A percentile compares a stretch with the other conserved stretches of the same genome.
These are phyloP conservation scores for Diplodia scrobiculata DNA, from an alignment of 2,329 filamentous ascomycete species.

Conservation along the genomic window DNA sequence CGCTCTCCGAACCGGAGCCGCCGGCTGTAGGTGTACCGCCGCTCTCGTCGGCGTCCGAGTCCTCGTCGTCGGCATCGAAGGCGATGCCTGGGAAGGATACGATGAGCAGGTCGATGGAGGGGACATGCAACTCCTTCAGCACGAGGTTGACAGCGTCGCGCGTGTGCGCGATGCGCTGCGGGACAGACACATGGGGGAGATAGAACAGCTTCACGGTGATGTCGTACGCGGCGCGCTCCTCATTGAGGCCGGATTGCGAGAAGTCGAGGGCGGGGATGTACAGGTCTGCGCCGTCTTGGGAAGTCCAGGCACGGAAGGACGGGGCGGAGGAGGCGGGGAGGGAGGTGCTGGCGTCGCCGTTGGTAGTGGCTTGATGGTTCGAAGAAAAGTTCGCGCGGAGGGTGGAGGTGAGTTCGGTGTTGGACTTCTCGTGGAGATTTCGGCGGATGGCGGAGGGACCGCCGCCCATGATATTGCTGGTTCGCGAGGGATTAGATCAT, in stretches of 20 bases:
- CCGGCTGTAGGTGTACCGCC: constrained; percentile 31
- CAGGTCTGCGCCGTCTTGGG: constrained; percentile 53
- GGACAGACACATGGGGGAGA: constrained; percentile 68
- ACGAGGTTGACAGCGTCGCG: constrained; percentile 79
- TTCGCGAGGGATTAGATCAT: constrained; percentile 55
- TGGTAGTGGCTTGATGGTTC: constrained; percentile 54
- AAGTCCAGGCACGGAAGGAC: constrained; percentile 66
- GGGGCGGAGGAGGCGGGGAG: constrained; percentile 40
- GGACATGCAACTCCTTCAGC: constrained; percentile 73
- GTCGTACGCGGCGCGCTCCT: constrained; percentile 84
- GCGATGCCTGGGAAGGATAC: constrained; percentile 90
- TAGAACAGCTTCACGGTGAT: constrained; percentile 97
- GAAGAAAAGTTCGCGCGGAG: constrained; percentile 80
- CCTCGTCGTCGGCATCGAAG: constrained; percentile 91
- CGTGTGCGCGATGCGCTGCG: constrained; percentile 69
- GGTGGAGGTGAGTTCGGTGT: constrained; percentile 87
- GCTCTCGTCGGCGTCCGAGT: constrained; percentile 58
- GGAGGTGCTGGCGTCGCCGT: constrained; percentile 37
- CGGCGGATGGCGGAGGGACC: constrained; percentile 83
- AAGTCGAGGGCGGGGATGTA: constrained; percentile 80
- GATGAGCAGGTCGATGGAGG: constrained; percentile 82
- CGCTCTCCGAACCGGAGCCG: constrained; percentile 33
- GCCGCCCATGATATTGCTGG: constrained; percentile 81
- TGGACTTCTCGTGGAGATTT: constrained; percentile 77
- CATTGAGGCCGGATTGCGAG: constrained; percentile 68